Percentiles rank a stretch among this genome's conserved stretches.
These are phyloP conservation scores for Tilletiaria anomala DNA, from an alignment of 1,284 basidiomycete genomes.

Conservation along the genomic window DNA sequence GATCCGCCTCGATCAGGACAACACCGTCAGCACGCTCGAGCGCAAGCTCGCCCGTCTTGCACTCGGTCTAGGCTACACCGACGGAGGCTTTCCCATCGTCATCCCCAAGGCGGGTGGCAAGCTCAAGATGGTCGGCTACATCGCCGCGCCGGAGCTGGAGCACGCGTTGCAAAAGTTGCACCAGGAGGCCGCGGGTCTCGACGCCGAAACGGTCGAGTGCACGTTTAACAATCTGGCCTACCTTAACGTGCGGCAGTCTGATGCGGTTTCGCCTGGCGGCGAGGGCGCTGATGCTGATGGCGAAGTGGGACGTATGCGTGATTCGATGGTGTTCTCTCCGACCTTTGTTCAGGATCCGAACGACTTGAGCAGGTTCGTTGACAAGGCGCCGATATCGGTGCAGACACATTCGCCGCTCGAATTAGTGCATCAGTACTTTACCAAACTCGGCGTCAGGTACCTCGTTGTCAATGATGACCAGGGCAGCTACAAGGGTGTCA, in stretches of 20 bases:
- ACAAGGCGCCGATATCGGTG: slow-evolving; percentile 72
- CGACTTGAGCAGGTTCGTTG: slow-evolving; percentile 80
- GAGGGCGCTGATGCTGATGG: too few relatives aligned
- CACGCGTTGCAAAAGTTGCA: slow-evolving; percentile 48
- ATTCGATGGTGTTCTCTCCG: too few relatives aligned
- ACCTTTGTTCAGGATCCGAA: too few relatives aligned
- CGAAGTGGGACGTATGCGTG: too few relatives aligned
- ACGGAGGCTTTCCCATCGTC: slow-evolving; percentile 72
- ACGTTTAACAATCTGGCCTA: too few relatives aligned
- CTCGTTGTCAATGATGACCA: slow-evolving; percentile 61
- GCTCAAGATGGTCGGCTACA: slow-evolving; percentile 69
- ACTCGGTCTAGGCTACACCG: slow-evolving; percentile 43
- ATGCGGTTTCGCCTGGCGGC: too few relatives aligned
- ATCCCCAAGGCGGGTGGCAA: slow-evolving; percentile 45
- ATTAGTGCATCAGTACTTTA: slow-evolving; percentile 58
- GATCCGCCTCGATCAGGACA: slow-evolving; percentile 47
- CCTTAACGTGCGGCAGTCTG: too few relatives aligned
- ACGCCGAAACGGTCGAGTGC: slow-evolving; percentile 43
- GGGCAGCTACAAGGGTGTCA: slow-evolving; percentile 72
- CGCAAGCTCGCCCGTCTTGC: slow-evolving; percentile 45
- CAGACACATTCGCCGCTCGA: slow-evolving; percentile 70
- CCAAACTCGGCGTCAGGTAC: slow-evolving; percentile 22
- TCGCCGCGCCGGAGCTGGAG: slow-evolving; percentile 80
- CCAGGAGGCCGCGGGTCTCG: background rate
- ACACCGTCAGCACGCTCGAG: slow-evolving; percentile 49